Percentiles rank a stretch among this genome's conserved stretches.
phyloP scores from a whole-genome alignment of 2,329 filamentous ascomycete genomes.

The Penicillium sumatraense region DNA sequence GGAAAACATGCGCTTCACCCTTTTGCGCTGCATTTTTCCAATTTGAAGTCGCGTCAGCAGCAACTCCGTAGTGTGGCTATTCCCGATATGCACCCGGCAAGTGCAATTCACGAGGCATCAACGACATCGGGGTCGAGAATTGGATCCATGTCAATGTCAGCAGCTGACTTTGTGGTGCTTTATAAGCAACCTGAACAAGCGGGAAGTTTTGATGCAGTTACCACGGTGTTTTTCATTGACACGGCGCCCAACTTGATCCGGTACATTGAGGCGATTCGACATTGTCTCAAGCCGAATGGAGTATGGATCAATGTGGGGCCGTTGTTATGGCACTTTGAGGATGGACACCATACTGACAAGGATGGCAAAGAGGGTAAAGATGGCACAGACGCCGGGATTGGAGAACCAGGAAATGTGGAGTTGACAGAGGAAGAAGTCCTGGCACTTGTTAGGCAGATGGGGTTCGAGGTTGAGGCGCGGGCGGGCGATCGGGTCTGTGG shows the following conservation, averaged over 20 bases:
- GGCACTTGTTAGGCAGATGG: constrained; percentile 71
- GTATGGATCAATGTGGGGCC: constrained; percentile 90
- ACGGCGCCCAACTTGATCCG: constrained; percentile 91
- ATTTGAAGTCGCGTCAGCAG: constrained; percentile 72
- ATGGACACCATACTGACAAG: constrained; percentile 39
- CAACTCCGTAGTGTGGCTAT: constrained; percentile 76
- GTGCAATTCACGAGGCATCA: constrained; percentile 52
- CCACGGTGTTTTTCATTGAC: constrained; percentile 94
- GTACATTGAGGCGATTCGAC: constrained; percentile 81
- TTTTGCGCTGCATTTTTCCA: constrained; percentile 87
- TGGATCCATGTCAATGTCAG: constrained; percentile 87
- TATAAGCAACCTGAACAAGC: constrained; percentile 70
- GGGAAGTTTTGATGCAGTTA: constrained; percentile 76
- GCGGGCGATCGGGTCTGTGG: constrained; percentile 66
- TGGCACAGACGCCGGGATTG: constrained; percentile 65
- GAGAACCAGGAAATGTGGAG: constrained; percentile 87
- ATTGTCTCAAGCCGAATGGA: constrained; percentile 77
- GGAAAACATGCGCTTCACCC: constrained; percentile 77
- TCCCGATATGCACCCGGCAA: constrained; percentile 78
- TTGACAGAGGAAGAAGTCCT: constrained; percentile 88
- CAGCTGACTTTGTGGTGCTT: constrained; percentile 88
- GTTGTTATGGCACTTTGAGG: constrained; percentile 93
- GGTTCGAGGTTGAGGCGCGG: constrained; percentile 73
- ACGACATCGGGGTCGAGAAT: constrained; percentile 33
- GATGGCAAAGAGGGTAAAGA: constrained; percentile 15